Conservation (phyloP, 192 early-diverging fungal genomes). For the Phycomyces blakesleeanus region DNA sequence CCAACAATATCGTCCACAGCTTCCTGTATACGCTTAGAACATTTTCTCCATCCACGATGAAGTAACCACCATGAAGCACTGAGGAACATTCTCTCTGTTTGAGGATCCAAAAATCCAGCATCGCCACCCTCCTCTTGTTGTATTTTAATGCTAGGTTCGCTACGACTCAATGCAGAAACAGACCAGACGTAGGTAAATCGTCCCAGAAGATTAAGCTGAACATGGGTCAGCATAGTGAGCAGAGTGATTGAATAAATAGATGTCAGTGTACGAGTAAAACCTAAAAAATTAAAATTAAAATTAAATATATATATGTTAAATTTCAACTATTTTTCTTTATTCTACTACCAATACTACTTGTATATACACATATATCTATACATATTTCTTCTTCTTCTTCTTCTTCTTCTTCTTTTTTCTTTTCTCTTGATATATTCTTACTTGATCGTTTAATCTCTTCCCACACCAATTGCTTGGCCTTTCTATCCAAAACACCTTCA, state of each 20-base stretch:
- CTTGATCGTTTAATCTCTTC: conserved; percentile 85
- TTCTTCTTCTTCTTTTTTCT: too few relatives aligned
- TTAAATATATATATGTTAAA: too few relatives aligned
- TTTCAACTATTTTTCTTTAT: too few relatives aligned
- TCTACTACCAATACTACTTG: too few relatives aligned
- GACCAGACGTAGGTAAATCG: conserved; percentile 85
- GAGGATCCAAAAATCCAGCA: conserved; percentile 43
- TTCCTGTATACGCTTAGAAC: conserved; percentile 59
- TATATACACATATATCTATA: too few relatives aligned
- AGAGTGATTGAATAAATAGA: conserved; percentile 85
- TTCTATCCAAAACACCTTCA: conserved; percentile 33
- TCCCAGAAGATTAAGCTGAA: conserved; percentile 90
- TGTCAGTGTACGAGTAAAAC: conserved; percentile 83
- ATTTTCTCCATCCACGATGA: conserved; percentile 78
- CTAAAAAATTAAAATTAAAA: too few relatives aligned
- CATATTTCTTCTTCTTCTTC: too few relatives aligned
- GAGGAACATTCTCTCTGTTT: conserved; percentile 79
- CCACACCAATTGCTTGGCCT: conserved; percentile 76
- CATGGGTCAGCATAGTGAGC: conserved; percentile 76
- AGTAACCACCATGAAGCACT: conserved; percentile 91
- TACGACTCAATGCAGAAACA: conserved; percentile 51
- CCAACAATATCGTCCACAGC: conserved; percentile 64
- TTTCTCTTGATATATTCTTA: conserved; percentile 35
- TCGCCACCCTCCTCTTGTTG: conserved; percentile 32
- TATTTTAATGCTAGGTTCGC: conserved; percentile 42